These are phyloP conservation scores for Solanum chiquidenum DNA, from an alignment of 257 asterid species.

Conservation along the genomic window DNA sequence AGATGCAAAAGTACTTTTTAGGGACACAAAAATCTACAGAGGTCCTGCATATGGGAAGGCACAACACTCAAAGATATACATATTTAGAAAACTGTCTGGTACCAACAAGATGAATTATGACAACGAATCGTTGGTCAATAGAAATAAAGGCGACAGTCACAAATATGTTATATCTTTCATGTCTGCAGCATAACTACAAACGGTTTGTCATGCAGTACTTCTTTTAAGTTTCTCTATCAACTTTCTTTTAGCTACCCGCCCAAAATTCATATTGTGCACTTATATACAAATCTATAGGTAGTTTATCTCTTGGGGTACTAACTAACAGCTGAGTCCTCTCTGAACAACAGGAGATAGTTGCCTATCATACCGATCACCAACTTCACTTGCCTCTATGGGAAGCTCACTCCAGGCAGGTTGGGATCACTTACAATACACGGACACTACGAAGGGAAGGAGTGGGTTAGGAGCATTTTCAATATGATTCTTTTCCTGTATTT, in stretches of 20 bases:
- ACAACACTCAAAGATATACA: background rate
- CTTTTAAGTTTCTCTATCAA: background rate
- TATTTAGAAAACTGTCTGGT: background rate
- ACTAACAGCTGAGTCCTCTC: background rate
- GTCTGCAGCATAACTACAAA: background rate
- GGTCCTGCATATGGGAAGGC: background rate
- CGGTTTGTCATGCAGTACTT: background rate
- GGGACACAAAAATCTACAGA: background rate
- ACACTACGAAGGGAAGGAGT: background rate
- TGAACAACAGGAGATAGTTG: background rate
- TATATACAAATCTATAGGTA: background rate
- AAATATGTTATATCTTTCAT: background rate
- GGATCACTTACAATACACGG: background rate
- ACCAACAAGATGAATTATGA: background rate
- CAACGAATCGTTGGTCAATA: background rate
- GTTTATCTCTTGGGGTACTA: background rate
- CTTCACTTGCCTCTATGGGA: background rate
- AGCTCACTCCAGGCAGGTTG: background rate
- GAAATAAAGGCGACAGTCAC: background rate
- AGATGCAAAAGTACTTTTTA: background rate
- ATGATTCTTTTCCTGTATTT: background rate
- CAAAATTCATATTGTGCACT: background rate
- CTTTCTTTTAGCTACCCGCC: background rate
- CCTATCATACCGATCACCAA: background rate
- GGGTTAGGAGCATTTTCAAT: background rate